phyloP scores from a whole-genome alignment of 805 yeast genomes.

The Pichia sporocuriosa region DNA sequence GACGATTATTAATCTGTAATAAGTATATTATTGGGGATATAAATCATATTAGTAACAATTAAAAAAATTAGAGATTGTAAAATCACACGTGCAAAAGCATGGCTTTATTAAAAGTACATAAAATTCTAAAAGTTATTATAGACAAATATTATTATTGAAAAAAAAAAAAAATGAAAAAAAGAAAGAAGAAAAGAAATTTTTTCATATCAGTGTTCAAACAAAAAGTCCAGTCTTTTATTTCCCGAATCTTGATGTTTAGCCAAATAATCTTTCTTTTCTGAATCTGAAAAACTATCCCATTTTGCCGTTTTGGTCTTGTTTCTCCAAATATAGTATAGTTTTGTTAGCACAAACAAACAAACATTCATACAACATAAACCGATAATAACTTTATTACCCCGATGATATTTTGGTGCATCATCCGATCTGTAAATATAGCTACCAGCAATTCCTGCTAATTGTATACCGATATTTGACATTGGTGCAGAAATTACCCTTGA shows the following conservation, averaged over 20 bases:
- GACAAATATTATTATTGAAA: too few relatives aligned
- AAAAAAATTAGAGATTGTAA: too few relatives aligned
- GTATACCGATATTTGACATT: slow-evolving; percentile 56
- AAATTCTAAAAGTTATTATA: too few relatives aligned
- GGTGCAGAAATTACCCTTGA: slow-evolving; percentile 58
- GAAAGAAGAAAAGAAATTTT: too few relatives aligned
- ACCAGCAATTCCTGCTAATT: slow-evolving; percentile 47
- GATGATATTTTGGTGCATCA: slow-evolving; percentile 53
- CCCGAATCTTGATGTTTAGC: slow-evolving; percentile 44
- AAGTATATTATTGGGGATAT: too few relatives aligned
- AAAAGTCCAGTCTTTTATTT: slow-evolving; percentile 47
- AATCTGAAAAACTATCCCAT: slow-evolving; percentile 47
- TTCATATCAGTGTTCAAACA: slow-evolving; percentile 19
- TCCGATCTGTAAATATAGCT: slow-evolving; percentile 49
- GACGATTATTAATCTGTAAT: too few relatives aligned
- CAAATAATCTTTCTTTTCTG: slow-evolving; percentile 44
- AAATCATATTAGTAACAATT: too few relatives aligned
- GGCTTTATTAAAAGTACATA: too few relatives aligned
- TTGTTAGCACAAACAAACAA: slow-evolving; percentile 25
- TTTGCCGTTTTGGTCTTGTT: slow-evolving; percentile 37
- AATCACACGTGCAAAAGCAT: too few relatives aligned
- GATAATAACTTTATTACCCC: slow-evolving; percentile 45
- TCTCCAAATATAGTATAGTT: slow-evolving; percentile 34
- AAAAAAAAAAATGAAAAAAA: too few relatives aligned
- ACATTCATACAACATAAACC: slow-evolving; percentile 28